Evolutionary conservation across 306 rosid genomes (phyloP).

Genomic region (Dryas drummondii): DNA sequence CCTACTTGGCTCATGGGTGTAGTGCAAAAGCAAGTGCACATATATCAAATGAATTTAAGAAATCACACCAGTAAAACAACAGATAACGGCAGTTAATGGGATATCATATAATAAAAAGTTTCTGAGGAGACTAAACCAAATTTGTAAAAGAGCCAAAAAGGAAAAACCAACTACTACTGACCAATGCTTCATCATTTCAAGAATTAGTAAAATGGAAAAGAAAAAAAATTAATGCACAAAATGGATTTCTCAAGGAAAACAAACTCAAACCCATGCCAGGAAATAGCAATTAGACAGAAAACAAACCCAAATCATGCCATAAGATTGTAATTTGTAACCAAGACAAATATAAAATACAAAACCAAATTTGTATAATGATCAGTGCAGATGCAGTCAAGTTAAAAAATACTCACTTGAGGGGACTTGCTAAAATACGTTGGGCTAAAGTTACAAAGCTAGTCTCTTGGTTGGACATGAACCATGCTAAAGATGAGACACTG

Average conservation of each 20-base stretch:
- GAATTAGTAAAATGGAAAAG: too few relatives aligned
- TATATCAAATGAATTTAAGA: background rate
- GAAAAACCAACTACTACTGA: background rate
- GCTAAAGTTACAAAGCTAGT: conserved; percentile 98
- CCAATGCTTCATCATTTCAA: too few relatives aligned
- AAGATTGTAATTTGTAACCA: background rate
- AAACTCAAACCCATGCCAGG: background rate
- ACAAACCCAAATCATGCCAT: background rate
- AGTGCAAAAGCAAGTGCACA: background rate
- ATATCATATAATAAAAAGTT: background rate
- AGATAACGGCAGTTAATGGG: background rate
- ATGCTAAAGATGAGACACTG: conserved; percentile 99
- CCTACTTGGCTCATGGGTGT: too few relatives aligned
- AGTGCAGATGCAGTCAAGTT: background rate
- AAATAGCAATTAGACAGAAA: background rate
- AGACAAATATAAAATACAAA: background rate
- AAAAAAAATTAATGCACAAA: background rate
- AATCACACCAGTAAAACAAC: background rate
- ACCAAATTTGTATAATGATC: background rate
- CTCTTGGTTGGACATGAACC: conserved; percentile 99
- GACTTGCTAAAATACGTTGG: conserved; percentile 85
- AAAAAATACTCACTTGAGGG: conserved; percentile 75
- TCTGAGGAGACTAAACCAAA: background rate
- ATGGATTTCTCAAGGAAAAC: background rate
- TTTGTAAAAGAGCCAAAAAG: background rate